These are phyloP conservation scores for Penicillium silybi DNA, from an alignment of 495 filamentous ascomycete genomes.

Conservation along the genomic window DNA sequence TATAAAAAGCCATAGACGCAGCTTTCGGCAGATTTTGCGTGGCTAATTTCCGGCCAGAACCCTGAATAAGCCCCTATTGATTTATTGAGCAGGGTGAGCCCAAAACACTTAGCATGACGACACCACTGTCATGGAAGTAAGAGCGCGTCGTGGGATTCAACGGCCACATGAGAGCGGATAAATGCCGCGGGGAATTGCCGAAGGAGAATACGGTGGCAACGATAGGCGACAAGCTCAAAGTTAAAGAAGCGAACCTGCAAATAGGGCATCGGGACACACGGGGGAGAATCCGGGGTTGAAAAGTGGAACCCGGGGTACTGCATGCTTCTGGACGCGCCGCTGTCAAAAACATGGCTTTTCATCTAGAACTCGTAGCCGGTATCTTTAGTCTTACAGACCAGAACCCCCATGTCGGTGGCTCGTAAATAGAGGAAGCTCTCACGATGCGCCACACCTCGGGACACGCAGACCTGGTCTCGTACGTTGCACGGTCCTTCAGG, in stretches of 20 bases:
- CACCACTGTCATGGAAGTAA: background rate
- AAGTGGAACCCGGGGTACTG: background rate
- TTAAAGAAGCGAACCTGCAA: background rate
- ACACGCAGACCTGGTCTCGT: background rate
- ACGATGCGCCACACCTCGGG: background rate
- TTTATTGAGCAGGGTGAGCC: background rate
- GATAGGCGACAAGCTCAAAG: conserved; percentile 3
- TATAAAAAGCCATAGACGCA: background rate
- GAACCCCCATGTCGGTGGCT: too few species aligned
- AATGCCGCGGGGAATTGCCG: conserved; percentile 10
- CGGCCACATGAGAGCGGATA: background rate
- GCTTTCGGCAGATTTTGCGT: background rate
- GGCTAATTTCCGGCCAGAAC: background rate
- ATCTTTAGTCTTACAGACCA: too few species aligned
- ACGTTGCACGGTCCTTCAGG: background rate
- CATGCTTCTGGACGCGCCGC: background rate
- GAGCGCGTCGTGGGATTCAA: background rate
- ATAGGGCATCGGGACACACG: background rate
- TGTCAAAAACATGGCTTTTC: background rate
- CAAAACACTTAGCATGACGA: background rate
- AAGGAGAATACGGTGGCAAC: conserved; percentile 3
- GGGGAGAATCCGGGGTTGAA: conserved; percentile 17
- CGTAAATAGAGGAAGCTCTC: too few species aligned
- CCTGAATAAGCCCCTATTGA: background rate
- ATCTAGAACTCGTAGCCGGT: background rate